Conservation (phyloP, 495 filamentous ascomycete species). For the Letharia columbiana region DNA sequence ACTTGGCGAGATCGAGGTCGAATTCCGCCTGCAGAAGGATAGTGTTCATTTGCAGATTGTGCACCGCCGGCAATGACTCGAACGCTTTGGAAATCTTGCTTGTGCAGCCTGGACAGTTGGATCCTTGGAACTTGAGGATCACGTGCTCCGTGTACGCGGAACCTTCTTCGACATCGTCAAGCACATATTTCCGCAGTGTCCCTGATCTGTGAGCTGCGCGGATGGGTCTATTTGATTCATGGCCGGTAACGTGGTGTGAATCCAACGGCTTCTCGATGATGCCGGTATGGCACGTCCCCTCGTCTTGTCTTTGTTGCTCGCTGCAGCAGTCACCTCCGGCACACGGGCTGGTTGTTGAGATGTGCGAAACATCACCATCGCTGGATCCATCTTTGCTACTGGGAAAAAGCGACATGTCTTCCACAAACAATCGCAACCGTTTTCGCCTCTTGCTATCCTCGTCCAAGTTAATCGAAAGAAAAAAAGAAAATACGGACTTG, state of each 20-base stretch:
- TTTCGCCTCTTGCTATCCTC: not conserved
- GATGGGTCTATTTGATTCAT: not conserved
- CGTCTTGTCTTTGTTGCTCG: not conserved
- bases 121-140: constrained; percentile 2
- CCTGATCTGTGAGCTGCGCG: not conserved
- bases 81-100: constrained; percentile 4
- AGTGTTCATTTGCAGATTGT: constrained; percentile 50
- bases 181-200: not conserved
- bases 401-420: not conserved
- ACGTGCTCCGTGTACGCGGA: not conserved
- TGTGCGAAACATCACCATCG: not conserved
- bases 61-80: constrained; percentile 23
- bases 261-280: not conserved
- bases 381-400: not conserved
- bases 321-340: not conserved
- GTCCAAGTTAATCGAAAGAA: not conserved
- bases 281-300: not conserved
- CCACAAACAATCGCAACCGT: not conserved
- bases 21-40: constrained; percentile 56
- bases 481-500: not conserved
- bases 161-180: not conserved
- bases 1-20: constrained; percentile 37
- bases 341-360: not conserved
- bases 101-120: constrained; percentile 8
- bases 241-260: not conserved